Percentiles rank a stretch among this genome's conserved stretches.
Evolutionary conservation across 139 green algal genomes (phyloP).

Genomic region (Marvania coccoides): DNA sequence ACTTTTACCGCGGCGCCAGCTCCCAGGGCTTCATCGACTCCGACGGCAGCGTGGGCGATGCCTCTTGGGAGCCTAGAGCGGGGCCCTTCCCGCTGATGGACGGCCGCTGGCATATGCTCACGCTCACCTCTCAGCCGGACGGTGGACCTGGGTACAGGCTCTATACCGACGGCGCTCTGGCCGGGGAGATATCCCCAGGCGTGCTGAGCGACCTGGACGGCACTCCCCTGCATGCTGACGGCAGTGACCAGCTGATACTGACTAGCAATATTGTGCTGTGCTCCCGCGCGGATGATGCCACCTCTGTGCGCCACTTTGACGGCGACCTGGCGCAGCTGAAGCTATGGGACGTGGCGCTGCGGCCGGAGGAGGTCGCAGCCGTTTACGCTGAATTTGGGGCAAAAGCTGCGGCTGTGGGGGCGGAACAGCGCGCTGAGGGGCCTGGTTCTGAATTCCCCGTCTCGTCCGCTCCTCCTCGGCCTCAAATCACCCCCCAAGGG

Average conservation of each 20-base stretch:
- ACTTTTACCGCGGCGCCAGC: slow-evolving; percentile 10
- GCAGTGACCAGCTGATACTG: slow-evolving; percentile 21
- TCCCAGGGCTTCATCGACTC: slow-evolving; percentile 39
- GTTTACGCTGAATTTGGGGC: not conserved
- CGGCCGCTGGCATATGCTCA: slow-evolving; percentile 59
- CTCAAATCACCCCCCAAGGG: no score
- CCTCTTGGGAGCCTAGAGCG: not conserved
- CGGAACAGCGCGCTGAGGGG: no score
- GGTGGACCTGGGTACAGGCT: slow-evolving; percentile 23
- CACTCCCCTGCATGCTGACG: slow-evolving; percentile 1
- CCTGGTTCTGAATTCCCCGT: no score
- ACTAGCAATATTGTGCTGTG: slow-evolving; percentile 38
- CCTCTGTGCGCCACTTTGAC: slow-evolving; percentile 13
- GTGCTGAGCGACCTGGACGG: not conserved
- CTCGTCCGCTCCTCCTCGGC: no score
- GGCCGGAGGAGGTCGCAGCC: not conserved
- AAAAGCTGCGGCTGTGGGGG: not conserved
- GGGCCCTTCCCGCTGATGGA: slow-evolving; percentile 19
- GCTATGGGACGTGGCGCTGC: slow-evolving; percentile 25
- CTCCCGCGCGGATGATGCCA: slow-evolving; percentile 19
- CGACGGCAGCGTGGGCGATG: slow-evolving; percentile 11
- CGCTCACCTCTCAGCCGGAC: slow-evolving; percentile 34
- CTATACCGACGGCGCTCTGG: slow-evolving; percentile 37
- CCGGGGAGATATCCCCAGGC: not conserved
- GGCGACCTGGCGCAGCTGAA: slow-evolving; percentile 30